Evolutionary conservation across 116 monocot species (phyloP).

Genomic region (Iris pallida): DNA sequence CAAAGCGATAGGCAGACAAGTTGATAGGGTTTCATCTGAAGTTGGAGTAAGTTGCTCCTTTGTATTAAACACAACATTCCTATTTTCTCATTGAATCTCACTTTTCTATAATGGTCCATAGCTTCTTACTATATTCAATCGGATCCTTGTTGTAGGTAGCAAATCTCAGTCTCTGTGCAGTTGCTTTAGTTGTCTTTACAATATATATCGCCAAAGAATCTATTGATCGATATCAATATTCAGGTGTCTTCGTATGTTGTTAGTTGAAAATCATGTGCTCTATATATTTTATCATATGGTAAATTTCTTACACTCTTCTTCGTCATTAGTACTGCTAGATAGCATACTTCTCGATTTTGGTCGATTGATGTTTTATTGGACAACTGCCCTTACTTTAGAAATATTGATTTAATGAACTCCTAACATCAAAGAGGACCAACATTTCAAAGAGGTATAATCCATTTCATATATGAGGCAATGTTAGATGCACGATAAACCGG

Average conservation of each 20-base stretch:
- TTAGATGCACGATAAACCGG: too few relatives aligned
- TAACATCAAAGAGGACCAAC: too few relatives aligned
- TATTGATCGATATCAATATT: conserved; percentile 31
- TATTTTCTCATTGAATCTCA: too few relatives aligned
- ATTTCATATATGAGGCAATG: too few relatives aligned
- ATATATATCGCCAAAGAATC: conserved; percentile 36
- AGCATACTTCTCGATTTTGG: conserved; percentile 76
- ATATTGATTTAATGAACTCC: too few relatives aligned
- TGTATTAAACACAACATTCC: too few relatives aligned
- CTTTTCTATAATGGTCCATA: background rate
- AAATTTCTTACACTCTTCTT: conserved; percentile 3
- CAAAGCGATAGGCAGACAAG: conserved; percentile 25
- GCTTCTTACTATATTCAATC: conserved; percentile 1
- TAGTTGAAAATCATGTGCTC: conserved; percentile 5
- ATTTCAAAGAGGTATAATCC: too few relatives aligned
- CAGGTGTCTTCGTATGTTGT: conserved; percentile 46
- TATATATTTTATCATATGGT: conserved; percentile 2
- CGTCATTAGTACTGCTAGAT: conserved; percentile 80
- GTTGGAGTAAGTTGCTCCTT: conserved; percentile 20
- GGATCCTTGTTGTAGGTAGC: conserved; percentile 53
- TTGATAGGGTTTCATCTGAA: conserved; percentile 28
- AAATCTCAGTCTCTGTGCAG: conserved; percentile 81
- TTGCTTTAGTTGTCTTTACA: conserved; percentile 77
- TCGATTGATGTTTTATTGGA: conserved; percentile 82
- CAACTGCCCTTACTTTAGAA: too few relatives aligned